These are phyloP conservation scores for Gloeopeniophorella convolvens DNA, from an alignment of 768 basidiomycete species.

Conservation along the genomic window DNA sequence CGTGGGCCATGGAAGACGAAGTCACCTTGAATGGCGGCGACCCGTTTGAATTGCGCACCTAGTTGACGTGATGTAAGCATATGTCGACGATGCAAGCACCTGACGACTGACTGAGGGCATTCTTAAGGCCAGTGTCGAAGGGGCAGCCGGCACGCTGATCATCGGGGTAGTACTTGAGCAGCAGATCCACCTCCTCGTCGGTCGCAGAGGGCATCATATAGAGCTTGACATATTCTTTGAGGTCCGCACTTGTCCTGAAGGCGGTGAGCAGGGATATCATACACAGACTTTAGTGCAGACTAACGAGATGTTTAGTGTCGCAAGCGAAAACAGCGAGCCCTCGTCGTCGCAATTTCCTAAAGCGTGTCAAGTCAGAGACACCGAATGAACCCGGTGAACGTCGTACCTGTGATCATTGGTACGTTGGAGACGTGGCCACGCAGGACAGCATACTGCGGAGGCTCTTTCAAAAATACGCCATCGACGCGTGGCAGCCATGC, in stretches of 20 bases:
- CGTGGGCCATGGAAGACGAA: conserved; percentile 44
- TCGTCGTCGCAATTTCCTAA: conserved; percentile 50
- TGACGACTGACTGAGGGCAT: conserved; percentile 38
- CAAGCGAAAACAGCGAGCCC: conserved; percentile 37
- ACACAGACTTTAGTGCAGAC: neutral
- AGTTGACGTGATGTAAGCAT: conserved; percentile 9
- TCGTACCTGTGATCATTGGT: conserved; percentile 39
- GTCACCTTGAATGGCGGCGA: conserved; percentile 47
- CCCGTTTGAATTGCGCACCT: conserved; percentile 44
- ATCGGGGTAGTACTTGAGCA: conserved; percentile 29
- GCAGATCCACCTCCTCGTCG: conserved; percentile 1
- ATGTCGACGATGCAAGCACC: too few species aligned
- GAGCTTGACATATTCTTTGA: neutral
- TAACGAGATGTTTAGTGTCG: conserved; percentile 27
- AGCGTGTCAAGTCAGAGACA: conserved; percentile 1
- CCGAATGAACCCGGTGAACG: neutral
- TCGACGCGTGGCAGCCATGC: conserved; percentile 47
- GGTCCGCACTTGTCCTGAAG: neutral
- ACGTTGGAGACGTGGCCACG: conserved; percentile 41
- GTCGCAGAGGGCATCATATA: conserved; percentile 1
- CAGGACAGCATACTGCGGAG: conserved; percentile 37
- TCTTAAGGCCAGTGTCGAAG: conserved; percentile 40
- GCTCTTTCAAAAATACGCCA: conserved; percentile 41
- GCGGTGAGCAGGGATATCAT: neutral
- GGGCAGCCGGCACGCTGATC: conserved; percentile 44